phyloP scores from a whole-genome alignment of 2,329 filamentous ascomycete genomes.

The Fusarium sp. region DNA sequence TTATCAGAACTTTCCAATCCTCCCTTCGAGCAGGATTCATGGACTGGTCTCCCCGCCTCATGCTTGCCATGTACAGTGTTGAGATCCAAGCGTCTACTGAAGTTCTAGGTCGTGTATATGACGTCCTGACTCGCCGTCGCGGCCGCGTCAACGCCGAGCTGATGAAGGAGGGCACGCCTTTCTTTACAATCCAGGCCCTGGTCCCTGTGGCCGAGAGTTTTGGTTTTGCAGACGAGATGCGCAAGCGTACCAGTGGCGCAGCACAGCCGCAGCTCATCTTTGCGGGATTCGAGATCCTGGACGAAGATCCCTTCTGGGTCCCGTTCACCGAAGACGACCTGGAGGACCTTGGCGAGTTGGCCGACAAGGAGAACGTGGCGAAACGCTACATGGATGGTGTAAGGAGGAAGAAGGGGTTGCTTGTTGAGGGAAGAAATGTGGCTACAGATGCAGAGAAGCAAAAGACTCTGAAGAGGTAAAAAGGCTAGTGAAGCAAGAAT shows the following conservation, averaged over 20 bases:
- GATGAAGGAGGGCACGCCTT: constrained; percentile 94
- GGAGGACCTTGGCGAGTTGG: constrained; percentile 93
- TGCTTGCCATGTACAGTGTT: constrained; percentile 97
- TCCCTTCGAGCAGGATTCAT: constrained; percentile 88
- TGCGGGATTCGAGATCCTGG: constrained; percentile 89
- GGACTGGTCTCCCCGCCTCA: constrained; percentile 94
- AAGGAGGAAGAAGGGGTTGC: constrained; percentile 84
- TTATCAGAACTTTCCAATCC: constrained; percentile 88
- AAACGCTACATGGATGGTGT: constrained; percentile 96
- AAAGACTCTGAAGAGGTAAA: constrained; percentile 72
- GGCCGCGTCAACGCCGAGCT: constrained; percentile 90
- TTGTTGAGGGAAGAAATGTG: constrained; percentile 81
- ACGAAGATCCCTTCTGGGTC: constrained; percentile 98
- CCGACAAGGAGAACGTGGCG: constrained; percentile 94
- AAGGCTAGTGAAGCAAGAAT: not conserved
- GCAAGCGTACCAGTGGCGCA: constrained; percentile 90
- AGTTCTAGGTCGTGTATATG: constrained; percentile 94
- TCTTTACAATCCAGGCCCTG: constrained; percentile 91
- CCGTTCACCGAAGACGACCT: constrained; percentile 96
- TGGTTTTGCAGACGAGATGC: constrained; percentile 95
- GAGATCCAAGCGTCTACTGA: constrained; percentile 98
- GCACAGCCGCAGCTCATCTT: constrained; percentile 95
- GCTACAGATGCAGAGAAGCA: constrained; percentile 94
- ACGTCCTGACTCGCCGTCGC: constrained; percentile 93
- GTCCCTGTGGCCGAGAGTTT: constrained; percentile 95